Percentiles rank a stretch among this genome's conserved stretches.
phyloP scores from a whole-genome alignment of 306 rosid genomes.

The Fragaria iinumae region DNA sequence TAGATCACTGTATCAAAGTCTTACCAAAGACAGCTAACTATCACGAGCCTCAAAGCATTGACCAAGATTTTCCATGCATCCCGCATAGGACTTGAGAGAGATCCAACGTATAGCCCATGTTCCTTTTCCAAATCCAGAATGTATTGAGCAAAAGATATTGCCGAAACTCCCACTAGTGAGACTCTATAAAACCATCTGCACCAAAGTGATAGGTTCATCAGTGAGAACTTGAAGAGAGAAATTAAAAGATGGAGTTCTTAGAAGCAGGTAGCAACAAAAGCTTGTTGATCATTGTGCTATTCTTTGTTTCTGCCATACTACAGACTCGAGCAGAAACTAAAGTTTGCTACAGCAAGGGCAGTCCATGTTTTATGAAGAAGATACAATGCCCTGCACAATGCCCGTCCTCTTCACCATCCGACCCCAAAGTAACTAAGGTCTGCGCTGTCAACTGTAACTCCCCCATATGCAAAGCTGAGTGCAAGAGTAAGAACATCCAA shows the following conservation, averaged over 20 bases:
- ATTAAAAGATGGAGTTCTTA: constrained; percentile 35
- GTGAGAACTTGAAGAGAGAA: constrained; percentile 11
- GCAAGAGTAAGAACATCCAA: constrained; percentile 33
- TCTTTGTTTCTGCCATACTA: constrained; percentile 37
- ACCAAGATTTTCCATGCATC: constrained; percentile 23
- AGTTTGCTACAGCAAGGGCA: constrained; percentile 28
- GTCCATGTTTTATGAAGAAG: constrained; percentile 22
- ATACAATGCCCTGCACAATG: constrained; percentile 60
- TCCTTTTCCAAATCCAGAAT: neutral
- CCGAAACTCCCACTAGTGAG: constrained; percentile 22
- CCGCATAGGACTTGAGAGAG: neutral
- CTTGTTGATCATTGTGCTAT: constrained; percentile 24
- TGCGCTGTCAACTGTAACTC: constrained; percentile 65
- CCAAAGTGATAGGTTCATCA: neutral
- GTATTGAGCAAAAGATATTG: neutral
- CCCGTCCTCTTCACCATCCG: constrained; percentile 46
- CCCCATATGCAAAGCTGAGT: constrained; percentile 68
- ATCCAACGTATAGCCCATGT: constrained; percentile 8
- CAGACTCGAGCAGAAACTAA: constrained; percentile 28
- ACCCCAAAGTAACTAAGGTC: constrained; percentile 52
- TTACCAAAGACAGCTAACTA: neutral
- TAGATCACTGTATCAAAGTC: neutral
- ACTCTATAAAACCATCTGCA: constrained; percentile 23
- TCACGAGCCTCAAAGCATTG: constrained; percentile 30
- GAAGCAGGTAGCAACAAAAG: constrained; percentile 9